These are phyloP conservation scores for Venturia effusa DNA, from an alignment of 2,329 filamentous ascomycete genomes.

Conservation along the genomic window DNA sequence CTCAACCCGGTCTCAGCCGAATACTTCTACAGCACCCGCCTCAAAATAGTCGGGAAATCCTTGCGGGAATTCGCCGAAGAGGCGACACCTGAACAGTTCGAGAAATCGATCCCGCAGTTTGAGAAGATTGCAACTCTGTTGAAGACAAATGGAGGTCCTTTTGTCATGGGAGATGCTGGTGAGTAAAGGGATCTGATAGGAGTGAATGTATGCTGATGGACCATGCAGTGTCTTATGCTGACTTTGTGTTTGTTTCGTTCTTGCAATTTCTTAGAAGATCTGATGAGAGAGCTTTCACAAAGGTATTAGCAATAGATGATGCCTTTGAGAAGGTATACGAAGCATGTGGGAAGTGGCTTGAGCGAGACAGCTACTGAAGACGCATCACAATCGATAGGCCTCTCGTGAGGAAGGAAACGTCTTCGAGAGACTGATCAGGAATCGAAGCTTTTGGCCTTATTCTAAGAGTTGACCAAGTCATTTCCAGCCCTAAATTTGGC, in stretches of 20 bases:
- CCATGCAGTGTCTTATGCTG: slow-evolving; percentile 26
- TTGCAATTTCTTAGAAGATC: slow-evolving; percentile 34
- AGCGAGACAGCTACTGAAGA: slow-evolving; percentile 24
- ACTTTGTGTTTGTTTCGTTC: slow-evolving; percentile 43
- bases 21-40: slow-evolving; percentile 48
- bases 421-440: too few relatives aligned
- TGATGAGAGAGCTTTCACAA: slow-evolving; percentile 29
- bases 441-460: too few relatives aligned
- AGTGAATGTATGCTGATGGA: slow-evolving; percentile 44
- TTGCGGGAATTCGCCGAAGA: slow-evolving; percentile 39
- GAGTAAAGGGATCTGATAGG: slow-evolving; percentile 30
- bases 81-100: slow-evolving; percentile 40
- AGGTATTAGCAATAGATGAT: slow-evolving; percentile 29
- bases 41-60: slow-evolving; percentile 38
- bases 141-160: slow-evolving; percentile 48
- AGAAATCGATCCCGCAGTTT: slow-evolving; percentile 29
- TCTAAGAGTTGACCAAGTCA: too few relatives aligned
- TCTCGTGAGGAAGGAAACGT: too few relatives aligned
- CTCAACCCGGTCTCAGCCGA: slow-evolving; percentile 40
- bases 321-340: slow-evolving; percentile 26
- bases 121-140: slow-evolving; percentile 34
- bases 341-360: slow-evolving; percentile 29
- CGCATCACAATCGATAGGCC: background rate
- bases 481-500: too few relatives aligned
- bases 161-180: slow-evolving; percentile 46